Percentiles rank a stretch among this genome's conserved stretches.
phyloP scores from a whole-genome alignment of 208 protist genomes.

The Leishmania lainsoni region DNA sequence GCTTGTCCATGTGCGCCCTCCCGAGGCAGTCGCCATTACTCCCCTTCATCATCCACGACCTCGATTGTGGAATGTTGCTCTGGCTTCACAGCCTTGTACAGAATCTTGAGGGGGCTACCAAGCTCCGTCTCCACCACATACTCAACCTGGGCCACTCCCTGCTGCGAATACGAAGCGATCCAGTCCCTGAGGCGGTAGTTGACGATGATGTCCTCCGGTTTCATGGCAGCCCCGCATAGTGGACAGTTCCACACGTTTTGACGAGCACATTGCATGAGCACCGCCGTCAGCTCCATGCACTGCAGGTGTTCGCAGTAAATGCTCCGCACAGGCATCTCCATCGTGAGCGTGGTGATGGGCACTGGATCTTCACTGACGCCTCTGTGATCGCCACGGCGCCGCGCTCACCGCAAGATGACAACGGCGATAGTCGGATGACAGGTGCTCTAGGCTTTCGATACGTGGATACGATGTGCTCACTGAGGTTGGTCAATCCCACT shows the following conservation, averaged over 20 bases:
- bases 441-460: conserved; percentile 24
- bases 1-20: neutral
- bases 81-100: neutral
- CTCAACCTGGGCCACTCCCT: conserved; percentile 43
- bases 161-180: conserved; percentile 45
- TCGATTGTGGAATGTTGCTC: conserved; percentile 9
- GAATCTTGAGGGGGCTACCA: conserved; percentile 16
- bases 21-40: neutral
- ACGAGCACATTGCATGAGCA: conserved; percentile 62
- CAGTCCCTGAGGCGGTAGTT: conserved; percentile 82
- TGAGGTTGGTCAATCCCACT: conserved; percentile 36
- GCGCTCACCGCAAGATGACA: neutral
- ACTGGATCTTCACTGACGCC: conserved; percentile 52
- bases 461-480: conserved; percentile 41
- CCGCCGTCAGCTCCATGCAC: conserved; percentile 74
- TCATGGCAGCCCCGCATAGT: conserved; percentile 64
- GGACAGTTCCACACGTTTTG: conserved; percentile 89
- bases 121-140: conserved; percentile 56
- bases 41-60: conserved; percentile 28
- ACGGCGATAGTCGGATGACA: neutral
- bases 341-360: conserved; percentile 66
- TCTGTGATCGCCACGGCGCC: conserved; percentile 53
- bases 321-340: conserved; percentile 68
- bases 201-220: conserved; percentile 56
- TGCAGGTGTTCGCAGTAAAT: conserved; percentile 77